Conservation (phyloP, 148 eudicot genomes). For the Persicaria maculosa region DNA sequence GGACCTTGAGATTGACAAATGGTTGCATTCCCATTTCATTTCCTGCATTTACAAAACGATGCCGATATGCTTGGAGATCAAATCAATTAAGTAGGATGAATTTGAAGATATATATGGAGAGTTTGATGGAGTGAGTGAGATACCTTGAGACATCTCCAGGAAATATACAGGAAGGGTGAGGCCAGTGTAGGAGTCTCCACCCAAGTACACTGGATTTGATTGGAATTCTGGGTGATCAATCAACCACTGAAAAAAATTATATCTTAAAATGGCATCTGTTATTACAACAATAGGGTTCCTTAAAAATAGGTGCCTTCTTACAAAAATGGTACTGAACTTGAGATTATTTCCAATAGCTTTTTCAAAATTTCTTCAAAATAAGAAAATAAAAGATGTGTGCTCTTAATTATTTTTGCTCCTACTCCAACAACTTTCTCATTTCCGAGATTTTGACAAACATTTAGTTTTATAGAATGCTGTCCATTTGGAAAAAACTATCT, state of each 20-base stretch:
- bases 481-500: too few relatives aligned
- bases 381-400: too few relatives aligned
- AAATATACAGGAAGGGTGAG: constrained; percentile 39
- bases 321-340: too few relatives aligned
- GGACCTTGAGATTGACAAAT: constrained; percentile 41
- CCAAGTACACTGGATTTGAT: constrained; percentile 47
- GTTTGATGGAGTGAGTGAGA: neutral
- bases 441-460: too few relatives aligned
- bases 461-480: too few relatives aligned
- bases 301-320: too few relatives aligned
- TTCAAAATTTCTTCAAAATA: too few relatives aligned
- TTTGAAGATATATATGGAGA: neutral
- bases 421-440: too few relatives aligned
- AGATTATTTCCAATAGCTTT: too few relatives aligned
- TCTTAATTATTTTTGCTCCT: too few relatives aligned
- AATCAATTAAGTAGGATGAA: neutral
- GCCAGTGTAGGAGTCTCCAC: constrained; percentile 64
- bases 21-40: constrained; percentile 38
- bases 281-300: too few relatives aligned
- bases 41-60: constrained; percentile 28
- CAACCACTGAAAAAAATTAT: constrained; percentile 35
- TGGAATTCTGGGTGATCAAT: constrained; percentile 34
- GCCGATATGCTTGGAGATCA: neutral
- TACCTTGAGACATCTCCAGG: constrained; percentile 27
- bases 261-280: neutral